Percentiles rank a stretch among this genome's conserved stretches.
phyloP scores from a whole-genome alignment of 2,329 filamentous ascomycete species.

The Paecilomyces dactylethromorphus region DNA sequence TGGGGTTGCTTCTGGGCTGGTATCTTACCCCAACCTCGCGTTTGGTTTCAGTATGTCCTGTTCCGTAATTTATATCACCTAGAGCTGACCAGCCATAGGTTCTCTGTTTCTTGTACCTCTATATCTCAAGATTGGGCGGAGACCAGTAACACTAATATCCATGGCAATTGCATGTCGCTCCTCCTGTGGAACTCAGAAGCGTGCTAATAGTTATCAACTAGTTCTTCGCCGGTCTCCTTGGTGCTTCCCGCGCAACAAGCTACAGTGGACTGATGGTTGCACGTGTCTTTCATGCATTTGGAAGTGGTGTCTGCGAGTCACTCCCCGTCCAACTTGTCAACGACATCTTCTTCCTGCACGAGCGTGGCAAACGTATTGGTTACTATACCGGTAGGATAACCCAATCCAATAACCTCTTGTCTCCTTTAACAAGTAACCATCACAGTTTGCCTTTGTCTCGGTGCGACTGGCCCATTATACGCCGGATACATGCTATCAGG shows the following conservation, averaged over 20 bases:
- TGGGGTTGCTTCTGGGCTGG: conserved; percentile 47
- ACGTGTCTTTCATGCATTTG: conserved; percentile 37
- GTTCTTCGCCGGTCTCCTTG: conserved; percentile 38
- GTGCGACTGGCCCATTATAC: conserved; percentile 50
- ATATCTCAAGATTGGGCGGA: conserved; percentile 47
- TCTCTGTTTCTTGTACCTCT: conserved; percentile 51
- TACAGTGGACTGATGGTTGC: conserved; percentile 38
- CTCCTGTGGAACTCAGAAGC: background rate
- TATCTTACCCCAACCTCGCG: conserved; percentile 55
- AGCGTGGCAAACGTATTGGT: conserved; percentile 46
- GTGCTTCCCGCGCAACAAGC: conserved; percentile 33
- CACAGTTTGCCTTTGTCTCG: conserved; percentile 49
- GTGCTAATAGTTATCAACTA: conserved; percentile 4
- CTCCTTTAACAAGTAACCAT: conserved; percentile 1
- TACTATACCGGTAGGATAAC: conserved; percentile 48
- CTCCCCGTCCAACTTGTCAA: conserved; percentile 43
- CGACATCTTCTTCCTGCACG: conserved; percentile 43
- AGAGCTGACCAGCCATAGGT: conserved; percentile 11
- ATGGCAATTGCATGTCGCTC: conserved; percentile 26
- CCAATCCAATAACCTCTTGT: background rate
- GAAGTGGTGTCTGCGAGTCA: conserved; percentile 41
- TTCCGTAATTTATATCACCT: background rate
- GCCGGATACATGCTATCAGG: conserved; percentile 56
- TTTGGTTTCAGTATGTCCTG: conserved; percentile 47
- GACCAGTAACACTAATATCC: conserved; percentile 38